Evolutionary conservation across 1,139 yeast genomes (phyloP).

Genomic region (Taiozyma sp.): DNA sequence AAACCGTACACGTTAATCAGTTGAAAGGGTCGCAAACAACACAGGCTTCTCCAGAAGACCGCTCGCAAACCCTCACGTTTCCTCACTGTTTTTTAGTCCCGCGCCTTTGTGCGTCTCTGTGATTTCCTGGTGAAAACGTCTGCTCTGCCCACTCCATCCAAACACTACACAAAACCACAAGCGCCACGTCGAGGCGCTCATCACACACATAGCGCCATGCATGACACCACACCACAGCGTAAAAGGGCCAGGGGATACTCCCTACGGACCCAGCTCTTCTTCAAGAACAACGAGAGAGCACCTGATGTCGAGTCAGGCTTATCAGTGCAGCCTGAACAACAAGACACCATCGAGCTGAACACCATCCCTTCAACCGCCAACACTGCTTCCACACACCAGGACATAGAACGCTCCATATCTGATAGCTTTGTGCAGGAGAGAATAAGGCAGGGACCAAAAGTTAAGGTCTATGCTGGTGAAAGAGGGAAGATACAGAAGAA

Average conservation of each 20-base stretch:
- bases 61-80: neutral
- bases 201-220: neutral
- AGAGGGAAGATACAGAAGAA: slow-evolving; percentile 20
- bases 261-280: slow-evolving; percentile 67
- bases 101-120: neutral
- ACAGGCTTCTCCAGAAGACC: neutral
- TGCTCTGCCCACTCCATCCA: neutral
- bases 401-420: neutral
- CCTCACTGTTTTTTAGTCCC: neutral
- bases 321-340: neutral
- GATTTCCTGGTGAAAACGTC: neutral
- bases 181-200: neutral
- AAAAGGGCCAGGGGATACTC: slow-evolving; percentile 56
- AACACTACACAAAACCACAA: neutral
- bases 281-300: slow-evolving; percentile 32
- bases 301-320: slow-evolving; percentile 8
- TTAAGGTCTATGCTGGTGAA: slow-evolving; percentile 17
- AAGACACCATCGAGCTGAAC: slow-evolving; percentile 11
- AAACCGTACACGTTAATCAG: neutral
- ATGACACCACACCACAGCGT: neutral
- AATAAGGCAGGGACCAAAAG: slow-evolving; percentile 12
- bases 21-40: neutral
- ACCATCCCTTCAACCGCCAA: slow-evolving; percentile 3
- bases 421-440: slow-evolving; percentile 12
- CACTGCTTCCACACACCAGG: neutral